Evolutionary conservation across 2,329 filamentous ascomycete species (phyloP), one percentile per base, ranked within the genome.

Genomic region (Cucurbitaria berberidis): DNA sequence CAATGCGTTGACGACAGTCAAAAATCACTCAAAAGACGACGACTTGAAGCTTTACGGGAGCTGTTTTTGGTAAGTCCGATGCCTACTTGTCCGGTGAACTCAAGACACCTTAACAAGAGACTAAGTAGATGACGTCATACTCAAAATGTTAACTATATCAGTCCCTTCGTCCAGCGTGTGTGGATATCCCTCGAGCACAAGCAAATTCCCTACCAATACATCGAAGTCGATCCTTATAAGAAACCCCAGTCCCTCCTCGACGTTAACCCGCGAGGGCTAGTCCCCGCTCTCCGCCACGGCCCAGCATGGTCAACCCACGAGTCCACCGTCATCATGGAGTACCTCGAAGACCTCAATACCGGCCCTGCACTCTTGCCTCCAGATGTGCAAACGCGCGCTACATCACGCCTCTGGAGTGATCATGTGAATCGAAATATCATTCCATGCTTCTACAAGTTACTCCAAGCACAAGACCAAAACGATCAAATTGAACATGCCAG

Each of bases 141-240:
- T 26, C 38, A n/a, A 22, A 34, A 16, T 26, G 16, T 57, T 68
- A 58, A 69, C 55, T 29, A 16, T 11, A 16, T 2, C 10, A 90
- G 89, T 68, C 91, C 91, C 22, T 95, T 93, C 70, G 91, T 91
- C 1, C 91, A 96, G 70, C 86, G 91, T 16, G 89, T 95, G 22
- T 96, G 91, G 91, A 95, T 96, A 59, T 89, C 91, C 1, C 81
- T 96, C 30, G 91, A 96, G 73, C 81, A 87, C 64, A 95, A 95
- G 72, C 83, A 85, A 16, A 81, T 95, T 8, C 78, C 84, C 32
- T 96, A 96, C 69, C 90, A 96, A 70, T 96, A 96, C 74, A 87
- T 91, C 64, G 91, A 96, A 74, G 86, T 91, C 40, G 89, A 96
- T 67, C 89, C 90, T 7, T 92, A 90, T 69, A 85, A 87, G 62